Conservation (phyloP, 495 filamentous ascomycete species). For the Xylaria intraflava region DNA sequence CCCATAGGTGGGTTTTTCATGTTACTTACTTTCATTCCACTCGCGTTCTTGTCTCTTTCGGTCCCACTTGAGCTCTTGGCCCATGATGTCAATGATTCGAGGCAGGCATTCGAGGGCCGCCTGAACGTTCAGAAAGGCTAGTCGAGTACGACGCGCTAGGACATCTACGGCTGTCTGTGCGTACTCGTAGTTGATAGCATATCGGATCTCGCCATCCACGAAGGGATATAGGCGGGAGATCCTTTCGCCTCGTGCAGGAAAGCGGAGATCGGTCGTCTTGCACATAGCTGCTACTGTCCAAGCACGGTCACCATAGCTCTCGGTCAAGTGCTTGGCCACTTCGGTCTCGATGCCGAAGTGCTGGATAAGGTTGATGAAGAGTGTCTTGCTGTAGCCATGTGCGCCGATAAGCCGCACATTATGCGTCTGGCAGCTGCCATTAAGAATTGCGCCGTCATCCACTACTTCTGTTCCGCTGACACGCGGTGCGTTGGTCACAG, state of each 20-base stretch:
- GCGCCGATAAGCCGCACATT: constrained; percentile 84
- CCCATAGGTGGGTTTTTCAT: not conserved
- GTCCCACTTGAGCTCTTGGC: constrained; percentile 79
- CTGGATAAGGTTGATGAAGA: constrained; percentile 98
- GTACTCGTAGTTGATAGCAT: constrained; percentile 85
- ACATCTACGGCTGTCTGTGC: constrained; percentile 93
- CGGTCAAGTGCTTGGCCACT: constrained; percentile 83
- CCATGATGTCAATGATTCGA: constrained; percentile 87
- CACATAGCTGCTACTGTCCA: constrained; percentile 91
- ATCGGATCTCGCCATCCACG: constrained; percentile 92
- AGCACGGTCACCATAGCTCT: constrained; percentile 89
- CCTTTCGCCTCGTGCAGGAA: constrained; percentile 80
- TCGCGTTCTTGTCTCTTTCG: constrained; percentile 66
- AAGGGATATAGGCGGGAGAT: constrained; percentile 84
- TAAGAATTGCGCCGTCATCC: constrained; percentile 66
- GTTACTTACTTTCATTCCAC: constrained; percentile 64
- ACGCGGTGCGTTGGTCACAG: constrained; percentile 55
- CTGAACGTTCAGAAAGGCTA: constrained; percentile 94
- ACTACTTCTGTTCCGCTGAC: constrained; percentile 72
- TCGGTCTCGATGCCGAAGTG: constrained; percentile 95
- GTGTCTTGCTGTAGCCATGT: constrained; percentile 88
- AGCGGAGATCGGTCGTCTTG: constrained; percentile 71
- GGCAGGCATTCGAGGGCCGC: constrained; percentile 89
- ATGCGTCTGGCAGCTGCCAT: constrained; percentile 89
- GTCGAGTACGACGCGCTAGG: constrained; percentile 74